Percentiles rank a stretch among this genome's conserved stretches.
phyloP scores from a whole-genome alignment of 208 protist genomes.

The Balamuthia mandrillaris region DNA sequence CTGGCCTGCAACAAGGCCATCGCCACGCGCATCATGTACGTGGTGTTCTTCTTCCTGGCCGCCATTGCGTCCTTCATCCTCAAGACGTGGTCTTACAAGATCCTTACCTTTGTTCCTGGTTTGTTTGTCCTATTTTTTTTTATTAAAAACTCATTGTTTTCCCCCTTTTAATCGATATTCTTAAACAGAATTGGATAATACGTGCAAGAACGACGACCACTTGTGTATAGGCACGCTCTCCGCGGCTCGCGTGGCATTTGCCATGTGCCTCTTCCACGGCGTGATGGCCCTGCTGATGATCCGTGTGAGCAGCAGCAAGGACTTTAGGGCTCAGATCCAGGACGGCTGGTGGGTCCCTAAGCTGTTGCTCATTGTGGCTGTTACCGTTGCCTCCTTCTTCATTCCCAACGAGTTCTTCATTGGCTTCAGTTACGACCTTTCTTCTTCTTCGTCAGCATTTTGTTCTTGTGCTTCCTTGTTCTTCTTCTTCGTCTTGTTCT shows the following conservation, averaged over 20 bases:
- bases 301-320: slow-evolving; percentile 38
- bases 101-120: neutral
- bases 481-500: too few relatives aligned
- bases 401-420: slow-evolving; percentile 61
- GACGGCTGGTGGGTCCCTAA: slow-evolving; percentile 63
- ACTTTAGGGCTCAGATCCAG: slow-evolving; percentile 44
- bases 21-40: slow-evolving; percentile 45
- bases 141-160: too few relatives aligned
- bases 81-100: slow-evolving; percentile 34
- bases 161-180: too few relatives aligned
- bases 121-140: too few relatives aligned
- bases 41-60: slow-evolving; percentile 49
- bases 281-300: slow-evolving; percentile 50
- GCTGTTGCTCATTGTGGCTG: slow-evolving; percentile 38
- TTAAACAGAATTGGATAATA: neutral
- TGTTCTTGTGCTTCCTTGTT: slow-evolving; percentile 66
- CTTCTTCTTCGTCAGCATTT: neutral
- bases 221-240: neutral
- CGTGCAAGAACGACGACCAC: neutral
- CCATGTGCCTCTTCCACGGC: slow-evolving; percentile 43
- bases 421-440: slow-evolving; percentile 35
- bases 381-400: slow-evolving; percentile 52
- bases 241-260: neutral
- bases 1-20: slow-evolving; percentile 38
- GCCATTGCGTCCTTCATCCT: slow-evolving; percentile 44